Evolutionary conservation across 352 stramenopile species (phyloP).

Genomic region (Globisporangium rhizosaccharum): DNA sequence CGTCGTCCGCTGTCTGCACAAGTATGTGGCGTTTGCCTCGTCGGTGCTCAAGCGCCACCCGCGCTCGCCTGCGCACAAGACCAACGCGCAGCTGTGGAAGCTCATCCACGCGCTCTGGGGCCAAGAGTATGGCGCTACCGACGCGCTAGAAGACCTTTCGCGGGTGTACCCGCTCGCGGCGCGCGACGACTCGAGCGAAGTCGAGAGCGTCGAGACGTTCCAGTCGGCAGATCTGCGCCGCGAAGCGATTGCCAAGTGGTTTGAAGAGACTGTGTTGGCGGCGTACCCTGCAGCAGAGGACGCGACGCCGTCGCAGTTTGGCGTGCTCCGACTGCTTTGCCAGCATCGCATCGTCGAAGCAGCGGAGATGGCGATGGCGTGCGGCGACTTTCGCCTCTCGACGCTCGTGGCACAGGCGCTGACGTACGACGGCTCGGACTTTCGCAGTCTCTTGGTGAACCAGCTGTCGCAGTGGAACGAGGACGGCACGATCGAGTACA

Average conservation of each 20-base stretch:
- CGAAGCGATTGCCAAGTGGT: slow-evolving; percentile 72
- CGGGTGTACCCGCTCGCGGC: slow-evolving; percentile 39
- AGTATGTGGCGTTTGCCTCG: slow-evolving; percentile 51
- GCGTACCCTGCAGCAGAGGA: slow-evolving; percentile 8
- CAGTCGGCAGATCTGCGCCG: slow-evolving; percentile 64
- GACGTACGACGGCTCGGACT: slow-evolving; percentile 46
- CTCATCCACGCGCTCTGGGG: slow-evolving; percentile 72
- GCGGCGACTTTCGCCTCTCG: slow-evolving; percentile 54
- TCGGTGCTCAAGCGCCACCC: slow-evolving; percentile 15
- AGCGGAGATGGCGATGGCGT: slow-evolving; percentile 51
- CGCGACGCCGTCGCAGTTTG: slow-evolving; percentile 19
- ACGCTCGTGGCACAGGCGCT: slow-evolving; percentile 60
- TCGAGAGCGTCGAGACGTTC: slow-evolving; percentile 62
- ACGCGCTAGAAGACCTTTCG: slow-evolving; percentile 16
- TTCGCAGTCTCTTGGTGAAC: slow-evolving; percentile 37
- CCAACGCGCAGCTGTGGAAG: slow-evolving; percentile 49
- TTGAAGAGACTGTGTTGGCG: slow-evolving; percentile 42
- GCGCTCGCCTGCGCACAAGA: slow-evolving; percentile 13
- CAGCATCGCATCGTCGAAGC: slow-evolving; percentile 59
- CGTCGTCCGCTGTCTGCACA: slow-evolving; percentile 53
- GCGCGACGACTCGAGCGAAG: slow-evolving; percentile 51
- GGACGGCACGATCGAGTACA: slow-evolving; percentile 40
- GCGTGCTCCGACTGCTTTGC: slow-evolving; percentile 36
- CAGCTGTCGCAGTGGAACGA: slow-evolving; percentile 61
- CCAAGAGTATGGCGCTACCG: slow-evolving; percentile 50